Evolutionary conservation across 2,329 filamentous ascomycete species (phyloP).

Genomic region (Seiridium cupressi): DNA sequence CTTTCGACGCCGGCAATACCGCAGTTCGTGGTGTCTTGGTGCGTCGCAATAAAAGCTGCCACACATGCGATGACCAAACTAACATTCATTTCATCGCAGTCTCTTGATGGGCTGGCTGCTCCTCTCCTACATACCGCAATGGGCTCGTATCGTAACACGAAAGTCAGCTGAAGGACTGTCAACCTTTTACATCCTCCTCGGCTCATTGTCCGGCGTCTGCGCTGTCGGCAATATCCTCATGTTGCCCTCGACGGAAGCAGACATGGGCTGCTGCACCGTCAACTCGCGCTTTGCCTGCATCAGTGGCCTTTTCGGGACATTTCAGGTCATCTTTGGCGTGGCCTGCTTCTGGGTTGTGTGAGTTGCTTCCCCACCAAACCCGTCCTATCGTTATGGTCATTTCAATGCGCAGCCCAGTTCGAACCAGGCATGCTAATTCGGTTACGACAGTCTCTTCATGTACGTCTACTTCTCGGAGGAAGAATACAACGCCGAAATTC

Average conservation of each 20-base stretch:
- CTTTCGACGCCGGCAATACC: not conserved
- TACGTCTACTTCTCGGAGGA: conserved; percentile 25
- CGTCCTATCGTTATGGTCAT: no score
- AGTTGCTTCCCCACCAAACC: not conserved
- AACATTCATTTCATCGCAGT: not conserved
- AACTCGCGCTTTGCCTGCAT: conserved; percentile 17
- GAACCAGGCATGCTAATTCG: not conserved
- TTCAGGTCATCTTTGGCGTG: conserved; percentile 19
- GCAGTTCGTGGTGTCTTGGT: conserved; percentile 2
- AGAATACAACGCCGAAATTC: conserved; percentile 23
- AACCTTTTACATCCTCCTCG: conserved; percentile 6
- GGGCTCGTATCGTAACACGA: conserved; percentile 1
- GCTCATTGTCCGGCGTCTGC: conserved; percentile 7
- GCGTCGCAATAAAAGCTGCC: not conserved
- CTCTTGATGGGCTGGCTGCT: conserved; percentile 6
- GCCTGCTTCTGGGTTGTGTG: conserved; percentile 17
- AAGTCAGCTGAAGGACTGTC: conserved; percentile 6
- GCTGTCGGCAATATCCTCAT: conserved; percentile 13
- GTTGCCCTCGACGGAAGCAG: conserved; percentile 17
- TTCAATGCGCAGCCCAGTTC: no score
- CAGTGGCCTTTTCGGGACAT: conserved; percentile 16
- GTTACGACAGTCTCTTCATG: conserved; percentile 11
- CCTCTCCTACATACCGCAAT: conserved; percentile 6
- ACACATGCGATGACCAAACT: no score
- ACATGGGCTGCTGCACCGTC: conserved; percentile 16